Base-by-base conservation (phyloP, 2,329 filamentous ascomycete species). In the Cercospora beticola region DNA sequence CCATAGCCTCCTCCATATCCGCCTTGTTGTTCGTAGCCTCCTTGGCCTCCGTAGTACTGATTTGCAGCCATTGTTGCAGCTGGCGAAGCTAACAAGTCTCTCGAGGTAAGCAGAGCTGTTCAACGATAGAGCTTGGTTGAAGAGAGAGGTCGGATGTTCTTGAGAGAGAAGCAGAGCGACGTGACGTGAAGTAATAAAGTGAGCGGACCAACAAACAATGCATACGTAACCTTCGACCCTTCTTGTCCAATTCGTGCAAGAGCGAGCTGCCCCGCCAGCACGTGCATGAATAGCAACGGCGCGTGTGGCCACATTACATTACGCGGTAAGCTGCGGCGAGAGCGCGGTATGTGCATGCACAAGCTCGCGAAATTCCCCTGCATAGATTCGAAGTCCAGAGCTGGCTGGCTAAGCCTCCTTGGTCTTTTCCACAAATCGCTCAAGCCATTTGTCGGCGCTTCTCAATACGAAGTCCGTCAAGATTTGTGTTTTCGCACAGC, bases 1-100 rank as follows among this genome's bases (percentile, higher is more conserved):
- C 46, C 46, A 52, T 68, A 65, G n/a, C 62, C 66, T 58, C 66
- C 46, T 18, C 28, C 40, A 21, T 43, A 58, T 5, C 56, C 56
- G 16, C 36, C 36, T 43, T n/a, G 36, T 43, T 43, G 36, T n/a
- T 43, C 36, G 36, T 63, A 64, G 62, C 63, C 66, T 14, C 62
- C 57, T 57, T 67, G 66, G 4, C 68, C 68, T 52, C 65, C 62
- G 14, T 69, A 68, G 28, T 62, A 62, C 12, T 62, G 33, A 9
- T 62, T 62, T 5, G 60, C 46, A 28, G 60, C 60, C 60, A 62
- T 62, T 23, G 21, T 62, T 5, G 1, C 16, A 58, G 26, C 26
- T 18, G 26, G 54, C n/a, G 54, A 26, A 31, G 54, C 54, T n/a
- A 26, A 52, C 21, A 23, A 7, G 18, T 26, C 5, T 26, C 46